Evolutionary conservation across 306 rosid genomes (phyloP).

Genomic region (Prunus campanulata): DNA sequence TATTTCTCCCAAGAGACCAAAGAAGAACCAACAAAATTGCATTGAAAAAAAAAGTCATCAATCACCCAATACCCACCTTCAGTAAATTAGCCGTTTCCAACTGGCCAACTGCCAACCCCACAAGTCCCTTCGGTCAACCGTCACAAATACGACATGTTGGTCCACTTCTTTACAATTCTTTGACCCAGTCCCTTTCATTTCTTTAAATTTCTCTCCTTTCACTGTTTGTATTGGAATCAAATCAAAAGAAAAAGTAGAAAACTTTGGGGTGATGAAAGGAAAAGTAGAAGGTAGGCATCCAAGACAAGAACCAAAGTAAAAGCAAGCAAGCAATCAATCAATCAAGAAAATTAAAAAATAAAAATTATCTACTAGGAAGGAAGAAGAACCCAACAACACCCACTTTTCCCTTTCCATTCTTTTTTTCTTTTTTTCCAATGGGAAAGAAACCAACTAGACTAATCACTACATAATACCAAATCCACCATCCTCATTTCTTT

Average conservation of each 20-base stretch:
- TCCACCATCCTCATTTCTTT: constrained; percentile 42
- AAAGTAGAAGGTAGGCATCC: constrained; percentile 39
- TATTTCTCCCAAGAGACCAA: constrained; percentile 28
- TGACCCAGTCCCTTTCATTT: constrained; percentile 58
- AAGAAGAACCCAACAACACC: background rate
- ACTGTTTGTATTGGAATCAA: constrained; percentile 7
- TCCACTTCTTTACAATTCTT: constrained; percentile 64
- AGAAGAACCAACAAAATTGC: constrained; percentile 26
- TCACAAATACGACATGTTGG: constrained; percentile 57
- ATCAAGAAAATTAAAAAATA: background rate
- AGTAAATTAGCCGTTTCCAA: constrained; percentile 39
- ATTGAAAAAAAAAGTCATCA: constrained; percentile 17
- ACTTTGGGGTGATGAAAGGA: constrained; percentile 13
- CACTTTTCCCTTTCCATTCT: constrained; percentile 9
- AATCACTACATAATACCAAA: constrained; percentile 51
- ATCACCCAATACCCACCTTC: constrained; percentile 10
- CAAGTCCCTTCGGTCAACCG: constrained; percentile 60
- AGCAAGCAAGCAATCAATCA: constrained; percentile 33
- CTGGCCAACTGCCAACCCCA: constrained; percentile 32
- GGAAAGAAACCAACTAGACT: constrained; percentile 6
- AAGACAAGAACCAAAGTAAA: constrained; percentile 38
- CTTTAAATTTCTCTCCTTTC: constrained; percentile 28
- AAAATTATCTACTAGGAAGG: background rate
- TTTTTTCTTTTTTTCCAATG: background rate
- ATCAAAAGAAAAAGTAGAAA: background rate